Percentiles rank a stretch among this genome's conserved stretches.
These are phyloP conservation scores for Termitomyces sp. DNA, from an alignment of 768 basidiomycete genomes.

Conservation along the genomic window DNA sequence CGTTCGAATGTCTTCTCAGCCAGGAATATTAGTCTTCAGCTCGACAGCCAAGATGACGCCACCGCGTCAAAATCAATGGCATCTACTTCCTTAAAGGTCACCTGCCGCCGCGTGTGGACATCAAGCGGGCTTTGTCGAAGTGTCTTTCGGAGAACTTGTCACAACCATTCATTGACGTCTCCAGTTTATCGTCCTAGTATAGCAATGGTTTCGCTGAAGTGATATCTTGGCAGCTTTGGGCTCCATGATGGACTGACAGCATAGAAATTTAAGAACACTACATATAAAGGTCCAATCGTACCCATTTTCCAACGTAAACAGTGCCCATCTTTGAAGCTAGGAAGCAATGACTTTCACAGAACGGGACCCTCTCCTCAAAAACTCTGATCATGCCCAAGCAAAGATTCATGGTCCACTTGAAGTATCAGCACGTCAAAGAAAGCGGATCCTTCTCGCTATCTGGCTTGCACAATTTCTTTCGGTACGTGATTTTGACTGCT, in stretches of 20 bases:
- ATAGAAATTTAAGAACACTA: not conserved
- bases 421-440: conserved; percentile 47
- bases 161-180: not conserved
- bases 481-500: conserved; percentile 33
- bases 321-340: not conserved
- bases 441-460: conserved; percentile 61
- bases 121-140: not conserved
- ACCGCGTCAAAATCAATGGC: not conserved
- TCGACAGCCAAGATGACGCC: no score
- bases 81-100: not conserved
- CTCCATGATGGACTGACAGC: not conserved
- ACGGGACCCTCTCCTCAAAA: conserved; percentile 10
- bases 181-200: not conserved
- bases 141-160: not conserved
- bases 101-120: not conserved
- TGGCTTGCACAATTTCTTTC: conserved; percentile 71
- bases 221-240: not conserved
- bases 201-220: not conserved
- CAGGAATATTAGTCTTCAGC: not conserved
- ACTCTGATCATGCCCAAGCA: not conserved
- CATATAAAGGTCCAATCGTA: not conserved
- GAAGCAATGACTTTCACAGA: conserved; percentile 12
- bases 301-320: not conserved
- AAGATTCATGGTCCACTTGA: conserved; percentile 46
- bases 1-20: not conserved